A percentile compares a stretch with the other conserved stretches of the same genome.
Evolutionary conservation across 2,329 filamentous ascomycete species (phyloP).

Genomic region (Ophiosphaerella narmari): DNA sequence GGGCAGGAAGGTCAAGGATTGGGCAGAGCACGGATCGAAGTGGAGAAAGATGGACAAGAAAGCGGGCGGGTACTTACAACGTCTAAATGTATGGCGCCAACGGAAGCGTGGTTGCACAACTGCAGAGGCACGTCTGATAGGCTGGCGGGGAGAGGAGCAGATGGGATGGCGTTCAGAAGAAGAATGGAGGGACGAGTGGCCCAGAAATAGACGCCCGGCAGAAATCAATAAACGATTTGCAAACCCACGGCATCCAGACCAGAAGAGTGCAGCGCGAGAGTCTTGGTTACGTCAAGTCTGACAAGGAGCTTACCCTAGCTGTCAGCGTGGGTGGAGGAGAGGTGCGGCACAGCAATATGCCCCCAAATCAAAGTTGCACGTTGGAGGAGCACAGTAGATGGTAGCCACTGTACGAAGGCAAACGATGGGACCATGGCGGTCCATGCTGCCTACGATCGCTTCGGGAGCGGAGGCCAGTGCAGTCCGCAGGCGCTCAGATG

Average conservation of each 20-base stretch:
- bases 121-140: constrained; percentile 41
- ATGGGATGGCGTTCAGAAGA: constrained; percentile 36
- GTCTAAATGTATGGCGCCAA: constrained; percentile 46
- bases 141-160: constrained; percentile 35
- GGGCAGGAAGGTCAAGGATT: constrained; percentile 30
- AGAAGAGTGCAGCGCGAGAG: constrained; percentile 29
- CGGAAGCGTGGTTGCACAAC: constrained; percentile 36
- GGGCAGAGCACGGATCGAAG: constrained; percentile 35
- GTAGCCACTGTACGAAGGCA: constrained; percentile 1
- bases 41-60: constrained; percentile 41
- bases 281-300: constrained; percentile 33
- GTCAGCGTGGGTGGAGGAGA: constrained; percentile 22
- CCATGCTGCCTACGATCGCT: constrained; percentile 13
- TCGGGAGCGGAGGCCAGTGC: constrained; percentile 21
- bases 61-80: constrained; percentile 47
- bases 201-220: constrained; percentile 49
- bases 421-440: constrained; percentile 14
- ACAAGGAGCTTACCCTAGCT: constrained; percentile 28
- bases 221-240: constrained; percentile 40
- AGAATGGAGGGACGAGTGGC: constrained; percentile 30
- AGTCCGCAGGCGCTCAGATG: constrained; percentile 21
- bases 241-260: constrained; percentile 39
- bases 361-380: constrained; percentile 21
- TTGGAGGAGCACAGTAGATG: neutral
- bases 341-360: constrained; percentile 9